Evolutionary conservation across 495 filamentous ascomycete genomes (phyloP).

Genomic region (Aspergillus wentii): DNA sequence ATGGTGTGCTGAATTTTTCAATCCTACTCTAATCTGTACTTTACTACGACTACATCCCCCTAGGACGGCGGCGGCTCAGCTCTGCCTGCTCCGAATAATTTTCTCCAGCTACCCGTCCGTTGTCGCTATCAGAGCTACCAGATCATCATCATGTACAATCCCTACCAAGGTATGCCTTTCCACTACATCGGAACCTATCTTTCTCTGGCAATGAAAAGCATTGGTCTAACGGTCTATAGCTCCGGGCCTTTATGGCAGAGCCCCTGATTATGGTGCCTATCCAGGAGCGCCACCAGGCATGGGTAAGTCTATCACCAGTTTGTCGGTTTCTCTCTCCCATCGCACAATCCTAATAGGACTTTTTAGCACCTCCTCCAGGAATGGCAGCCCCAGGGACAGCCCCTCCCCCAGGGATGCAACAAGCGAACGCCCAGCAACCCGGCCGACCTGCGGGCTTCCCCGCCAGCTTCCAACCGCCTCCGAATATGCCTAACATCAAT

Average conservation of each 20-base stretch:
- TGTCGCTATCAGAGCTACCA: constrained; percentile 5
- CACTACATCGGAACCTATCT: too few relatives aligned
- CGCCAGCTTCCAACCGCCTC: constrained; percentile 80
- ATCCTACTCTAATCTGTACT: too few relatives aligned
- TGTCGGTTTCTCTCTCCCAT: background rate
- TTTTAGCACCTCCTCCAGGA: constrained; percentile 65
- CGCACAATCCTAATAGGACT: constrained; percentile 2
- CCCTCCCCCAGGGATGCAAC: constrained; percentile 75
- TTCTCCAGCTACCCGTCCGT: too few relatives aligned
- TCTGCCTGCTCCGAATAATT: too few relatives aligned
- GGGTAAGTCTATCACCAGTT: constrained; percentile 52
- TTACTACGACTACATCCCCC: too few relatives aligned
- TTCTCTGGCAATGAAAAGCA: background rate
- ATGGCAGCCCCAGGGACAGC: constrained; percentile 68
- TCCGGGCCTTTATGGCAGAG: constrained; percentile 60
- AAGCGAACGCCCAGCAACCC: constrained; percentile 58
- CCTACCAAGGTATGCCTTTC: constrained; percentile 58
- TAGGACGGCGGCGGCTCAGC: too few relatives aligned
- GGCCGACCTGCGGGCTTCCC: constrained; percentile 76
- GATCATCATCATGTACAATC: constrained; percentile 62
- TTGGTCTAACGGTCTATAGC: constrained; percentile 16
- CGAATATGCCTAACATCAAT: constrained; percentile 96
- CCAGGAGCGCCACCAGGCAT: constrained; percentile 81
- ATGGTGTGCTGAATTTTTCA: too few relatives aligned
- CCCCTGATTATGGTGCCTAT: constrained; percentile 68